Conservation (phyloP, 2,329 filamentous ascomycete genomes). For the Diaporthe eres region DNA sequence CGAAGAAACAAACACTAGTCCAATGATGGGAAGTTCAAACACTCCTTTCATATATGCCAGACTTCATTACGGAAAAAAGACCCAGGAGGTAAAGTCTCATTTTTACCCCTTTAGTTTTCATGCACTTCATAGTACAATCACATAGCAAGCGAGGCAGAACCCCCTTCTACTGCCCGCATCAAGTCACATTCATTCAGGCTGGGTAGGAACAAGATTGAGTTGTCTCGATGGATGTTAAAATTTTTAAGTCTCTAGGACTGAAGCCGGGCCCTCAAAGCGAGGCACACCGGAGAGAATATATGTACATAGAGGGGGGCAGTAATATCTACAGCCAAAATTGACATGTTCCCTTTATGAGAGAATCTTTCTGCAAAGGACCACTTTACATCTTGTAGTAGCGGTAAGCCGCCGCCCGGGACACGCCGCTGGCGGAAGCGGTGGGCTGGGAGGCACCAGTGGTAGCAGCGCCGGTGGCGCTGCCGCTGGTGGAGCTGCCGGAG, state of each 20-base stretch:
- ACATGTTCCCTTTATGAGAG: slow-evolving; percentile 17
- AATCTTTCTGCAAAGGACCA: slow-evolving; percentile 3
- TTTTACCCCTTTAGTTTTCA: neutral
- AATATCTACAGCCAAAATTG: slow-evolving; percentile 34
- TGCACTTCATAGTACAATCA: neutral
- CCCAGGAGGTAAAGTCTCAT: neutral
- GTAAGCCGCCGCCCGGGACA: slow-evolving; percentile 7
- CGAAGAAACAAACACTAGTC: slow-evolving; percentile 24
- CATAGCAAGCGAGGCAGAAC: no score
- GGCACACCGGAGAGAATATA: neutral
- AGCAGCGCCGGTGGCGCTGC: neutral
- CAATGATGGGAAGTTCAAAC: neutral
- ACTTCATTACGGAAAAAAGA: neutral
- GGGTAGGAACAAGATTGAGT: neutral
- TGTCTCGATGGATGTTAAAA: neutral
- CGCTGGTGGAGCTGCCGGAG: neutral
- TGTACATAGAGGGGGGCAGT: slow-evolving; percentile 21
- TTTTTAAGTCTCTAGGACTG: slow-evolving; percentile 16
- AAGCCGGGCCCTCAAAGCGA: neutral
- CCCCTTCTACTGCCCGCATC: no score
- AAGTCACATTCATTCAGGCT: neutral
- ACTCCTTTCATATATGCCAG: slow-evolving; percentile 7
- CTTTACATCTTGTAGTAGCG: slow-evolving; percentile 21
- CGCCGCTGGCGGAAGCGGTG: slow-evolving; percentile 1
- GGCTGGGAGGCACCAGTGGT: neutral